Evolutionary conservation across 1,284 basidiomycete species (phyloP).

Genomic region (Neolentinus lepideus): DNA sequence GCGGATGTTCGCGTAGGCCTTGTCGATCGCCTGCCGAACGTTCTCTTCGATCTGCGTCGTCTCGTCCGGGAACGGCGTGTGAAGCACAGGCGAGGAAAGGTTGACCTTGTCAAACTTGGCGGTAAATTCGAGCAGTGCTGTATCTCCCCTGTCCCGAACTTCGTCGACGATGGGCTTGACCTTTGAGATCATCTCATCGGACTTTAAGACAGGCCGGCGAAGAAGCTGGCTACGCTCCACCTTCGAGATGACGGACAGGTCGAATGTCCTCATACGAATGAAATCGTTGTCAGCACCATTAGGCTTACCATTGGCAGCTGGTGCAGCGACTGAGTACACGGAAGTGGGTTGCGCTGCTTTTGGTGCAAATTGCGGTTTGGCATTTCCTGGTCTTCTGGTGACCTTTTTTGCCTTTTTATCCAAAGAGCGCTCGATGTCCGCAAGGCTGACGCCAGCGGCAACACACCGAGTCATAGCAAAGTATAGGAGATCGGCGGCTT

Average conservation of each 20-base stretch:
- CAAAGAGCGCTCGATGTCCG: constrained; percentile 82
- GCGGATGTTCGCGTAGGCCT: constrained; percentile 88
- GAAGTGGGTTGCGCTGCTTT: constrained; percentile 23
- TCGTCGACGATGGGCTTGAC: constrained; percentile 93
- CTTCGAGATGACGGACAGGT: constrained; percentile 46
- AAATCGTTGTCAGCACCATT: constrained; percentile 27
- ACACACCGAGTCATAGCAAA: constrained; percentile 90
- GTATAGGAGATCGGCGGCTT: constrained; percentile 94
- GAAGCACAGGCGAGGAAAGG: constrained; percentile 55
- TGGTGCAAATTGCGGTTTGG: constrained; percentile 76
- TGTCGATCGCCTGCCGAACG: constrained; percentile 83
- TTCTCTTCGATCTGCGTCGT: constrained; percentile 51
- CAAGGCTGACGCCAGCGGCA: constrained; percentile 75
- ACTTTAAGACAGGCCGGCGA: constrained; percentile 87
- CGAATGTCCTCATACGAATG: constrained; percentile 75
- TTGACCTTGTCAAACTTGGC: constrained; percentile 87
- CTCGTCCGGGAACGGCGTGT: constrained; percentile 60
- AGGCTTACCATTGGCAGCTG: constrained; percentile 17
- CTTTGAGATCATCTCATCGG: constrained; percentile 90
- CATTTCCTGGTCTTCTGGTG: constrained; percentile 86
- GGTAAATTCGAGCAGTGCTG: constrained; percentile 83
- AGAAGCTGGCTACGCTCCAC: constrained; percentile 68
- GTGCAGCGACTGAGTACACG: constrained; percentile 20
- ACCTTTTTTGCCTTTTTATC: constrained; percentile 87
- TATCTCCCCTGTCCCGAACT: constrained; percentile 82